Percentiles rank a stretch among this genome's conserved stretches.
Conservation (phyloP, 495 filamentous ascomycete genomes). For the Rhizodiscina lignyota region DNA sequence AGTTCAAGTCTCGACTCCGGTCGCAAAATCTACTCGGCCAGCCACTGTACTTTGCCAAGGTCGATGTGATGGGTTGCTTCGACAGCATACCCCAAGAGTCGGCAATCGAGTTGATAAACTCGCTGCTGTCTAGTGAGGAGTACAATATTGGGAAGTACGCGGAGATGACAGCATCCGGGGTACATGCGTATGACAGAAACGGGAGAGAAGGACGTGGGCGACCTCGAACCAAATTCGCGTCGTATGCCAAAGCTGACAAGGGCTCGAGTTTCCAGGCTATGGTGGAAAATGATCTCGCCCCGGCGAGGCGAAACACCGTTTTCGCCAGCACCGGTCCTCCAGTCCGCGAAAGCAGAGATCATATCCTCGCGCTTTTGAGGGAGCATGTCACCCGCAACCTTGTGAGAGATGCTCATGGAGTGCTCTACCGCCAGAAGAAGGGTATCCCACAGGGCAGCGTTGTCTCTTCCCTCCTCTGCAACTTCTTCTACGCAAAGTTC, state of each 20-base stretch:
- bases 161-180: conserved; percentile 41
- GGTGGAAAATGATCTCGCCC: conserved; percentile 29
- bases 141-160: conserved; percentile 64
- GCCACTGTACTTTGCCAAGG: conserved; percentile 67
- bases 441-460: conserved; percentile 92
- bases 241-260: conserved; percentile 34
- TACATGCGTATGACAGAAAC: conserved; percentile 24
- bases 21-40: conserved; percentile 10
- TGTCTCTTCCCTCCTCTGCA: conserved; percentile 73
- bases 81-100: conserved; percentile 80
- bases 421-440: conserved; percentile 69
- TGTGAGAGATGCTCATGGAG: conserved; percentile 78
- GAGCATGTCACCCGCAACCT: conserved; percentile 72
- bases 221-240: conserved; percentile 39
- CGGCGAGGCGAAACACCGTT: conserved; percentile 45
- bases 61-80: conserved; percentile 85
- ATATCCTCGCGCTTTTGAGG: conserved; percentile 51
- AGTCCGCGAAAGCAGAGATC: conserved; percentile 32
- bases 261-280: conserved; percentile 35
- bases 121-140: conserved; percentile 41
- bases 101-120: conserved; percentile 48
- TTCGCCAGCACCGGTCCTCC: conserved; percentile 50
- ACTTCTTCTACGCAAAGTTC: conserved; percentile 82
- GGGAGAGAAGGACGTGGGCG: too few species aligned
- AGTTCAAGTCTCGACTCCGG: conserved; percentile 39